Base-by-base conservation (phyloP, 2,329 filamentous ascomycete genomes). In the Aspergillus pseudoglaucus region DNA sequence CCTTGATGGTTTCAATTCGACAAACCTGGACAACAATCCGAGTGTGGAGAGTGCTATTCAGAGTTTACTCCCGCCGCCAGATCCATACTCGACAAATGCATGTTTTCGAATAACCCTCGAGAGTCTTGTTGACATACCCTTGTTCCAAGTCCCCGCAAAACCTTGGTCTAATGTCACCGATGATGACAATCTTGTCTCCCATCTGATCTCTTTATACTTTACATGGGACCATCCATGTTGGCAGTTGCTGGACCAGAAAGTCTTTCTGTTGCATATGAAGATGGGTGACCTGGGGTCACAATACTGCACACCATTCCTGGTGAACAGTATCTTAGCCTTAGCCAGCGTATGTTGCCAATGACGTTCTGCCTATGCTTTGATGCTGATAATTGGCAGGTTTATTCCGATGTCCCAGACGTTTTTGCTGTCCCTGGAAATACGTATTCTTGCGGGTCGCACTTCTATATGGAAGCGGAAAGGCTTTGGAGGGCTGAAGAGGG, bases 171-270 rank as follows among this genome's bases (percentile, higher is more conserved):
- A 75, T 6, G 87, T 94, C 44, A 94, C 88, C 3, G 75, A 81
- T 41, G 88, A 95, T 62, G 74, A 81, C 12, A 78, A 85, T 43
- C 76, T 94, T 42, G 81, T 95, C 55, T 81, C 83, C 7, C 89
- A 95, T 65, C 78, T 96, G 25, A 80, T 95, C 60, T 89, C 89
- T 61, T 86, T 95, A 81, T 96, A 95, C 70, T 95, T 95, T 69
- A 88, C 83, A 60, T 95, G 90, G 85, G 89, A 95, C 65, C 95
- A 95, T 66, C 84, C 88, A 25, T 94, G 89, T 69, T 94, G 85
- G 61, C 82, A 78, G 35, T 73, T 93, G 20, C 90, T 96, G 63
- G 88, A 87, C 59, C 79, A 83, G 45, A 86, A 91, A 57, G 88
- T 90, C 58, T 69, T 84, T 41, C 76, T 79, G 32, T 87, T 88